phyloP scores from a whole-genome alignment of 164 flowering plant species.

The Hamamelis virginiana region DNA sequence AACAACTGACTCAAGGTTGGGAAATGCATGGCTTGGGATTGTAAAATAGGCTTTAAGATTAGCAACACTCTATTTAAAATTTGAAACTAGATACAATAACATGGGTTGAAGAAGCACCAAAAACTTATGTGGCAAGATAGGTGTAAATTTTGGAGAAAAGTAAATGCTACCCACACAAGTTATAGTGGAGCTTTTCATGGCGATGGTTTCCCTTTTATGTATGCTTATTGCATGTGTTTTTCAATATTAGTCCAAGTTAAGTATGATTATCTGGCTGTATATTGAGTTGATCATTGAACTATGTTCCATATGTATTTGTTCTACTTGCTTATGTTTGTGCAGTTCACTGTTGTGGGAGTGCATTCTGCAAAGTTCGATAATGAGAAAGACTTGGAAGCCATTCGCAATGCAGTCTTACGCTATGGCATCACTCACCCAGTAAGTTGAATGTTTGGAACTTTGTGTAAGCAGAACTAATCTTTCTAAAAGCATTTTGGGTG shows the following conservation, averaged over 20 bases:
- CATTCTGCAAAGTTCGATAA: constrained; percentile 98
- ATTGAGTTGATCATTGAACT: background rate
- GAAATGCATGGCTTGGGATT: background rate
- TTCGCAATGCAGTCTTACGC: constrained; percentile 89
- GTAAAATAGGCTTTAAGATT: too few species aligned
- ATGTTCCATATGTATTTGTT: background rate
- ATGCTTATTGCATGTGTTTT: too few species aligned
- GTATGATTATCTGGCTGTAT: background rate
- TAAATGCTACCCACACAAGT: too few species aligned
- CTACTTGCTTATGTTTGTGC: constrained; percentile 20
- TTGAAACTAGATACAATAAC: too few species aligned
- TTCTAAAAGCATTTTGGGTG: background rate
- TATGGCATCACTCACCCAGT: constrained; percentile 88
- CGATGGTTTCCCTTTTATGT: too few species aligned
- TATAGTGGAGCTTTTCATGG: too few species aligned
- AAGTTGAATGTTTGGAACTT: constrained; percentile 29
- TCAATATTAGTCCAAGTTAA: constrained; percentile 1
- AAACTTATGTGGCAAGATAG: too few species aligned
- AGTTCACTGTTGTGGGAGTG: constrained; percentile 93
- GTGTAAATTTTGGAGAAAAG: too few species aligned
- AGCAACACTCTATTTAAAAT: too few species aligned
- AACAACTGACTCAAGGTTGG: background rate
- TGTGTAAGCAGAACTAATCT: background rate
- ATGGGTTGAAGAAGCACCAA: too few species aligned
- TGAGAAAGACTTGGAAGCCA: constrained; percentile 94